Base-by-base conservation (phyloP, 1,139 yeast genomes). In the Candida tetrigidarum region DNA sequence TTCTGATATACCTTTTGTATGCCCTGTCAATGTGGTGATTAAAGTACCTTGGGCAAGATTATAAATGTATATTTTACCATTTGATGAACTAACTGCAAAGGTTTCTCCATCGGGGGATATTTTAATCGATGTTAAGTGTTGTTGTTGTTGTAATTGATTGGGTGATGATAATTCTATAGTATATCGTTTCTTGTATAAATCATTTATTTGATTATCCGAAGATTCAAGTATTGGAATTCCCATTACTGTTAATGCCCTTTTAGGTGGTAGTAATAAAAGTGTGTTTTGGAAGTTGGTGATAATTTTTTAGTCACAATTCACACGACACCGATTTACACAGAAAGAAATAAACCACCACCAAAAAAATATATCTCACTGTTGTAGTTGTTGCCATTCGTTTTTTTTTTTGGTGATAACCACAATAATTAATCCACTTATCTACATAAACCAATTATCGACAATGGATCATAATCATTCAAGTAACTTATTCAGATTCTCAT, bases 1-100 rank as follows among this genome's bases (percentile, higher is more conserved):
- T 50, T 84, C 89, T 5, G 89, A 83, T 3, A 90, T 68, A 0
- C 96, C 96, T 42, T 69, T 74, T 3, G 78, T 62, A 56, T 90
- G 97, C 1, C 92, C 93, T 5, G 55, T 58, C 5, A 86, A 60
- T 3, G 73, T 68, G 14, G 74, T 59, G 5, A 70, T 47, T n/a
- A 55, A 37, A 12, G 47, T 32, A 5, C 63, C 68, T 5, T 50
- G 44, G 1, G 33, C 39, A 12, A 59, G 41, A 15, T 56, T 42
- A 45, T 63, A 66, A 1, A 70, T 51, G 22, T 63, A 59, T 4
- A 70, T 60, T 3, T 51, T 50, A 1, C 70, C 65, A 36, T 58
- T 64, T 1, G 75, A 60, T 0, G 71, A 72, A 36, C 81, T 64
- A 0, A 83, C 71, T 1, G 96, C 96, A n/a, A 88, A 56, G 20